Evolutionary conservation across 768 basidiomycete species (phyloP).

Genomic region (Mycena galericulata): DNA sequence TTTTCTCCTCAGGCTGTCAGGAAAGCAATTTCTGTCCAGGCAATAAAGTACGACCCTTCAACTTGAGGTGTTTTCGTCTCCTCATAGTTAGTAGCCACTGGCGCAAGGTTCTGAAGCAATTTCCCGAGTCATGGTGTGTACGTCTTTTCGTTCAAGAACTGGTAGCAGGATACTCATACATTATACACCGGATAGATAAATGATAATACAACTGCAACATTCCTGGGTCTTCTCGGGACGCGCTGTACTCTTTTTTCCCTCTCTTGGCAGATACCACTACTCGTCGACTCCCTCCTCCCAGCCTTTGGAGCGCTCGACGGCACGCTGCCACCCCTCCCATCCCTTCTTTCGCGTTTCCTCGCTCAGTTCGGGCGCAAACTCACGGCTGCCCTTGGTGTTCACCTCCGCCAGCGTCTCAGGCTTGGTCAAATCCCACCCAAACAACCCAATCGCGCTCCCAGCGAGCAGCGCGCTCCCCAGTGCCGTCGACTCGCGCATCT

Average conservation of each 20-base stretch:
- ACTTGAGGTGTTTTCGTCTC: too few relatives aligned
- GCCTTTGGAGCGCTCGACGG: constrained; percentile 74
- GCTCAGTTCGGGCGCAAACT: constrained; percentile 71
- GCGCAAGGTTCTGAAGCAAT: too few relatives aligned
- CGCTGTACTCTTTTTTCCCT: neutral
- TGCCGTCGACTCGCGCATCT: constrained; percentile 99
- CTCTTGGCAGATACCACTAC: neutral
- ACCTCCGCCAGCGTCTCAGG: constrained; percentile 89
- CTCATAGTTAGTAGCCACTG: too few relatives aligned
- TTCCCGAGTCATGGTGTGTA: too few relatives aligned
- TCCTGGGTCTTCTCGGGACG: neutral
- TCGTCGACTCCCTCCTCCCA: constrained; percentile 28
- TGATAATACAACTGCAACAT: neutral
- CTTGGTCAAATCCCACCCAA: constrained; percentile 90
- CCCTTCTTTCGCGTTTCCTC: constrained; percentile 69
- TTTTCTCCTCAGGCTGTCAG: too few relatives aligned
- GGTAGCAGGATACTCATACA: too few relatives aligned
- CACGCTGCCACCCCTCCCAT: constrained; percentile 89
- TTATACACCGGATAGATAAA: too few relatives aligned
- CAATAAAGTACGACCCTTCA: too few relatives aligned
- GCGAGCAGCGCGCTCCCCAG: constrained; percentile 95
- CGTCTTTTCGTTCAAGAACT: too few relatives aligned
- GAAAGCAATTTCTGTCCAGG: too few relatives aligned
- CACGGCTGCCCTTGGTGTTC: constrained; percentile 84
- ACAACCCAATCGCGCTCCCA: constrained; percentile 86